Conservation (phyloP, 2,329 filamentous ascomycete species). For the Colletotrichum neosansevieriae region DNA sequence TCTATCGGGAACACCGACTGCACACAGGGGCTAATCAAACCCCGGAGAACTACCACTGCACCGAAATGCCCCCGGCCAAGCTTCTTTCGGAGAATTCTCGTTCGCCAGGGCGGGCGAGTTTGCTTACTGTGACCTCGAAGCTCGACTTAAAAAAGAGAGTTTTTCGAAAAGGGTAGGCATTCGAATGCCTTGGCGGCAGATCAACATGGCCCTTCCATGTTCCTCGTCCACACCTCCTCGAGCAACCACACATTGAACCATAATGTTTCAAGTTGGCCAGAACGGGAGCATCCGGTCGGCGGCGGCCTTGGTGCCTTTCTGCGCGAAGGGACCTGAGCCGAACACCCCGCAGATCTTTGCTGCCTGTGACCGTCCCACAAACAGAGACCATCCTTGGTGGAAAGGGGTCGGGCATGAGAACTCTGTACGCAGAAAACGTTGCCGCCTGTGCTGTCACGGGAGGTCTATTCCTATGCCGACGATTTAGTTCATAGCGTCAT, state of each 20-base stretch:
- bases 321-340: slow-evolving; percentile 9
- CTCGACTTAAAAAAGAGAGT: slow-evolving; percentile 8
- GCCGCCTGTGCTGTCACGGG: slow-evolving; percentile 19
- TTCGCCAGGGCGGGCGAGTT: background rate
- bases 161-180: slow-evolving; percentile 8
- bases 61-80: background rate
- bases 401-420: background rate
- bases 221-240: background rate
- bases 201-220: slow-evolving; percentile 29
- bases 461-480: background rate
- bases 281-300: slow-evolving; percentile 37
- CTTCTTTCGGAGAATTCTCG: background rate
- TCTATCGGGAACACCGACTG: background rate
- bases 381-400: slow-evolving; percentile 11
- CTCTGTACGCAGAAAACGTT: slow-evolving; percentile 3
- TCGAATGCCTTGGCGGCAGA: slow-evolving; percentile 22
- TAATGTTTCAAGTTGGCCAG: slow-evolving; percentile 25
- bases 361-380: background rate
- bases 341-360: slow-evolving; percentile 14
- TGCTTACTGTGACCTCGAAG: slow-evolving; percentile 1
- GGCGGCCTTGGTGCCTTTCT: background rate
- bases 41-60: background rate
- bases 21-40: background rate
- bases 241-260: slow-evolving; percentile 14
- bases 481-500: slow-evolving; percentile 3